A percentile compares a stretch with the other conserved stretches of the same genome.
These are phyloP conservation scores for Hysterium pulicare DNA, from an alignment of 2,329 filamentous ascomycete genomes.

Conservation along the genomic window DNA sequence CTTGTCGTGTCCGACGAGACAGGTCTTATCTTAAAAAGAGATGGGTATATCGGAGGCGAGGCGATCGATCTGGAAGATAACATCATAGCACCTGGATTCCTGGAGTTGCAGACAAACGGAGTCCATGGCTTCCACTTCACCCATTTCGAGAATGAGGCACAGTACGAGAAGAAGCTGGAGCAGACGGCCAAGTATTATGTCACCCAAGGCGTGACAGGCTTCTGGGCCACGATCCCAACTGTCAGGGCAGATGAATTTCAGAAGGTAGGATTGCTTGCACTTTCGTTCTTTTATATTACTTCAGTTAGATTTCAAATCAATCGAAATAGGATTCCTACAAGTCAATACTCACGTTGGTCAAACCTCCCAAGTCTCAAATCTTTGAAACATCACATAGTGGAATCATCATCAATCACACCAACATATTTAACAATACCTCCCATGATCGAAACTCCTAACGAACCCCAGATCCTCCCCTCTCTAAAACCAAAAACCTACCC, in stretches of 20 bases:
- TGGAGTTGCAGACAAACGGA: conserved; percentile 56
- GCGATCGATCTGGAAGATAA: conserved; percentile 47
- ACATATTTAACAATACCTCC: too few species aligned
- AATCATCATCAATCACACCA: conserved; percentile 1
- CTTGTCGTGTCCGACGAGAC: conserved; percentile 46
- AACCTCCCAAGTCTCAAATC: too few species aligned
- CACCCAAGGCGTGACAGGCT: conserved; percentile 51
- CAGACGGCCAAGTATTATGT: conserved; percentile 49
- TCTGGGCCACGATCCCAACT: conserved; percentile 54
- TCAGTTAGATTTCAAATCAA: too few species aligned
- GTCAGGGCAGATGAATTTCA: conserved; percentile 46
- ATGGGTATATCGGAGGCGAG: conserved; percentile 44
- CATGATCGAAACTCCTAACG: too few species aligned
- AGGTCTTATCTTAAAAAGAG: conserved; percentile 41
- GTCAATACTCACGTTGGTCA: not conserved
- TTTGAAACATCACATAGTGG: conserved; percentile 7
- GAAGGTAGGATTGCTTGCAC: conserved; percentile 29
- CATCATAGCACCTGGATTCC: conserved; percentile 54
- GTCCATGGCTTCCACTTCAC: conserved; percentile 55
- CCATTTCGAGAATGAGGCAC: conserved; percentile 41
- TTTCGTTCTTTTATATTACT: not conserved
- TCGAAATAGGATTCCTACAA: not conserved
- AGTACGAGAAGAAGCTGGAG: conserved; percentile 44
- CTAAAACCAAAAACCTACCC: conserved; percentile 43
- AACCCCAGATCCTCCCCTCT: conserved; percentile 49